These are phyloP conservation scores for Penicillium sclerotigenum DNA, from an alignment of 2,329 filamentous ascomycete genomes.

Conservation along the genomic window DNA sequence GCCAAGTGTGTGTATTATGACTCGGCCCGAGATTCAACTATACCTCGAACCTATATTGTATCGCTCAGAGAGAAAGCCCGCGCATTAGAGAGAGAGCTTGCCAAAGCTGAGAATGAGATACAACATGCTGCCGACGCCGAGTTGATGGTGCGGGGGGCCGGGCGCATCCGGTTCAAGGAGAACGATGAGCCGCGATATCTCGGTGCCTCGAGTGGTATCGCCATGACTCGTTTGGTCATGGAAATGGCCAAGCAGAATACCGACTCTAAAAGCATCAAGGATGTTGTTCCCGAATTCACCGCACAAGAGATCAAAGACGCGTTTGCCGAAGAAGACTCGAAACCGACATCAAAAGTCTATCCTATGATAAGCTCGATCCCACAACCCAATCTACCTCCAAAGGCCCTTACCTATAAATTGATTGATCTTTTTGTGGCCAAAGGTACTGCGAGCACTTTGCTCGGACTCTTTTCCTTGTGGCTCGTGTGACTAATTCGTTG, in stretches of 20 bases:
- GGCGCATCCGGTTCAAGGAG: constrained; percentile 78
- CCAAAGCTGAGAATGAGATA: constrained; percentile 73
- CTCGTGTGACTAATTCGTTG: constrained; percentile 20
- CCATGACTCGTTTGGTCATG: constrained; percentile 92
- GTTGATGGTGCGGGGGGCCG: constrained; percentile 81
- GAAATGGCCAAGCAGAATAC: constrained; percentile 93
- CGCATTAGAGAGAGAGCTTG: constrained; percentile 75
- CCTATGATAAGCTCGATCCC: constrained; percentile 84
- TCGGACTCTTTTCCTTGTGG: neutral
- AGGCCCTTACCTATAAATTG: constrained; percentile 70
- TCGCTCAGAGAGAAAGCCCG: constrained; percentile 84
- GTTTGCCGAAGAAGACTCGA: constrained; percentile 61
- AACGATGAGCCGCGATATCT: constrained; percentile 87
- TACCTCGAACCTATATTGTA: constrained; percentile 88
- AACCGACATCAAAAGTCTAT: constrained; percentile 75
- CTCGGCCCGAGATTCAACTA: constrained; percentile 77
- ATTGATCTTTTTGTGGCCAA: constrained; percentile 83
- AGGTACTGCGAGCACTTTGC: constrained; percentile 49
- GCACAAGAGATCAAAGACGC: constrained; percentile 66
- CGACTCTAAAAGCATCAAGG: constrained; percentile 83
- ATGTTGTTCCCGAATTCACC: constrained; percentile 77
- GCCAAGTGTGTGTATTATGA: constrained; percentile 95
- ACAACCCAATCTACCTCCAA: constrained; percentile 70
- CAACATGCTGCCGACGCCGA: constrained; percentile 69
- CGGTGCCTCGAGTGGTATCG: constrained; percentile 90